phyloP scores from a whole-genome alignment of 768 basidiomycete genomes.

The Rhizopogon vulgaris region DNA sequence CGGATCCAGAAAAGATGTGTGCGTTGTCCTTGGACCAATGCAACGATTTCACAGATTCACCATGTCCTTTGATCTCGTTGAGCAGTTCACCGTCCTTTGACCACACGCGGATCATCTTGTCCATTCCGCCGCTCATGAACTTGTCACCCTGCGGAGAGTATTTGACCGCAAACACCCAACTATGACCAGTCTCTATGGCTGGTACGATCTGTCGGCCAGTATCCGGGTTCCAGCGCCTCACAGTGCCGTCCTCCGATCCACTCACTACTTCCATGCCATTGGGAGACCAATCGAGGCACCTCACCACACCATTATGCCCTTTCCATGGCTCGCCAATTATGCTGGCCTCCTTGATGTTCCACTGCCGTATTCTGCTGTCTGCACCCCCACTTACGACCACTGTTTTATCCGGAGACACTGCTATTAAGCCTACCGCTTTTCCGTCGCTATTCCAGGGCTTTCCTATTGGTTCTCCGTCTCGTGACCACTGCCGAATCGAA shows the following conservation, averaged over 20 bases:
- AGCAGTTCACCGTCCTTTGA: not conserved
- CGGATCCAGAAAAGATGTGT: not conserved
- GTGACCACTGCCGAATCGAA: not conserved
- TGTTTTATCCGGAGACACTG: not conserved
- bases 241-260: constrained; percentile 7
- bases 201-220: not conserved
- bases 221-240: constrained; percentile 10
- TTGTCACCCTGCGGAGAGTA: not conserved
- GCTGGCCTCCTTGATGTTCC: not conserved
- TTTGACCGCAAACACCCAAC: not conserved
- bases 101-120: not conserved
- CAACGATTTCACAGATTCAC: fast-evolving
- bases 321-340: not conserved
- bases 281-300: constrained; percentile 7
- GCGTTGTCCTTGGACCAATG: not conserved
- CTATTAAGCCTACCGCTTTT: not conserved
- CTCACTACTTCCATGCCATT: constrained; percentile 9
- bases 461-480: not conserved
- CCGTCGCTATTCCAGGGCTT: not conserved
- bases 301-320: not conserved
- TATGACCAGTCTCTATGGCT: not conserved
- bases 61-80: not conserved
- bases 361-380: not conserved
- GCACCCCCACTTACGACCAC: not conserved
- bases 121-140: not conserved